Base-by-base conservation (phyloP, 352 stramenopile genomes). In the Lagenidium sp. region DNA sequence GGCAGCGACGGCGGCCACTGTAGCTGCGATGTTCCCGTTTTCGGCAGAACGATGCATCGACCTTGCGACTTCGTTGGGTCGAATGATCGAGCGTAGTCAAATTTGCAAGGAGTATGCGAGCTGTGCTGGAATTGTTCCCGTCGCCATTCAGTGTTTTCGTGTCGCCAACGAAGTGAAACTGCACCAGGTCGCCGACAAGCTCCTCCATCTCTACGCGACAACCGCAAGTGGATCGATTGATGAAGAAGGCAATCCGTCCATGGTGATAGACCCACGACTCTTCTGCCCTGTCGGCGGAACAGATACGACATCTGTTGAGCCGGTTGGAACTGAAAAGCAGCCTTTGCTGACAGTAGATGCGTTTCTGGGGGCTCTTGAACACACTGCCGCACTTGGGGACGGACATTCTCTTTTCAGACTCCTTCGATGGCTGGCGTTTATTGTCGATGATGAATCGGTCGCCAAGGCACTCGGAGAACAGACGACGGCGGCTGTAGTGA, bases 111-210 rank as follows among this genome's bases (percentile, higher is more conserved):
- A 26, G 1, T 46, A 66, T 11, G 53, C 57, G 4, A 78, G 76
- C 19, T 8, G 35, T 18, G 52, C 60, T 4, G 67, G 63, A 0
- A 12, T 80, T 3, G 28, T 84, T 1, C 46, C 57, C 0, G 21
- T 76, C 2, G 38, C 80, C 3, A 11, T 86, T 1, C 60, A 80
- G 25, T 72, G 51, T 13, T 69, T 72, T 39, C 64, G 60, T 5
- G 30, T 83, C 6, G 44, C 57, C 4, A 28, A 56, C 0, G 47
- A 63, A 4, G n/a, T 44, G 3, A 34, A 49, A 2, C 55, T 84
- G 4, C 51, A 76, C 32, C 74, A 86, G 57, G 62, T 71, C 0
- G 55, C 57, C 1, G 74, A 86, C 32, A 86, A 82, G 23, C 37
- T 86, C 8, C 51, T 86, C 4, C 70, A 86, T 36, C 26, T 83